Conservation (phyloP, 208 protist species). For the Crithidia expoeki region DNA sequence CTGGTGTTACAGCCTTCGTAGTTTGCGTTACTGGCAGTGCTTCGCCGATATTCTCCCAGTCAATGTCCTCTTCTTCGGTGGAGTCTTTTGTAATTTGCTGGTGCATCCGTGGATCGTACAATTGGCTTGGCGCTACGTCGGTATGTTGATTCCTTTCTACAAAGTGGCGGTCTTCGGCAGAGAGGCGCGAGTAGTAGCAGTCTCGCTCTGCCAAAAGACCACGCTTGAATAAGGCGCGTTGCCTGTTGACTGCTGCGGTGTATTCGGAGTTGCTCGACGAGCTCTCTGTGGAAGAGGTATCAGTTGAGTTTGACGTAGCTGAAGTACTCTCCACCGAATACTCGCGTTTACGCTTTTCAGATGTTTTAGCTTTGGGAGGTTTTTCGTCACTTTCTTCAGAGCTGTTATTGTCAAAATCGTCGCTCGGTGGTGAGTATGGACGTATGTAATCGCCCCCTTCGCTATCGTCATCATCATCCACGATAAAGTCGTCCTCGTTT, state of each 20-base stretch:
- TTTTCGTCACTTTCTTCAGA: conserved; percentile 17
- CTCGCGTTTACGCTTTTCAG: conserved; percentile 11
- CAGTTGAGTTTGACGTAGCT: background rate
- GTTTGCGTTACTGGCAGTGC: conserved; percentile 2
- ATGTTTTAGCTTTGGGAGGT: background rate
- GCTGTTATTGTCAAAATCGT: conserved; percentile 17
- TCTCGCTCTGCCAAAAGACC: conserved; percentile 35
- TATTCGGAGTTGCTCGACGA: conserved; percentile 16
- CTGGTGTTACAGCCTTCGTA: background rate
- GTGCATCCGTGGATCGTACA: conserved; percentile 53
- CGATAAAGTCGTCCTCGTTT: conserved; percentile 47
- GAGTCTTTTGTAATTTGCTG: too few relatives aligned
- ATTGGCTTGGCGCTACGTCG: conserved; percentile 12
- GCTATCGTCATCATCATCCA: conserved; percentile 37
- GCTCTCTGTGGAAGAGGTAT: conserved; percentile 5
- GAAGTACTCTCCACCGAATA: background rate
- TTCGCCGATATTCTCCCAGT: conserved; percentile 52
- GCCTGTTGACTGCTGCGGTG: conserved; percentile 5
- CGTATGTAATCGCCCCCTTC: conserved; percentile 22
- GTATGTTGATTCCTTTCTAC: conserved; percentile 23
- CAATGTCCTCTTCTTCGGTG: conserved; percentile 26
- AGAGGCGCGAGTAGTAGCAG: conserved; percentile 42
- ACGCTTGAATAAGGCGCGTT: conserved; percentile 29
- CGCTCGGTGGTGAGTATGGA: conserved; percentile 22
- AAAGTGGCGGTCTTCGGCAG: conserved; percentile 47